phyloP scores from a whole-genome alignment of 345 rosid species.

The Gossypium stocksii region DNA sequence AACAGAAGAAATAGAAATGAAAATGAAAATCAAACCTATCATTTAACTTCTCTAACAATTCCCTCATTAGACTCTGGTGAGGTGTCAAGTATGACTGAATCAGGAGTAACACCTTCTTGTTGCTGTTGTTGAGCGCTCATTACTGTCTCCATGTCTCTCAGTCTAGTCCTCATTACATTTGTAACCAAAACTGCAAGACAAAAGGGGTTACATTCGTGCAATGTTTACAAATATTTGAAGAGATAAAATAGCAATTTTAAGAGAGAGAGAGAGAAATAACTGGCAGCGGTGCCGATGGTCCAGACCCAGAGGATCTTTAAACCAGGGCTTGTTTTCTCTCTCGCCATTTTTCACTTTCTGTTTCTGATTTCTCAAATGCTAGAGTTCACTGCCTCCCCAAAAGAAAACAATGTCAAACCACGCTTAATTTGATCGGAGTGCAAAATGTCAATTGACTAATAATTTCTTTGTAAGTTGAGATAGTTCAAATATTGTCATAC shows the following conservation, averaged over 20 bases:
- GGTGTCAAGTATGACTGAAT: conserved; percentile 21
- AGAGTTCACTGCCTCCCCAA: neutral
- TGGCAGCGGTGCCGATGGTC: conserved; percentile 81
- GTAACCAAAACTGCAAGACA: conserved; percentile 55
- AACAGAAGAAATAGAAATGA: neutral
- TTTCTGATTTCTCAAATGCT: neutral
- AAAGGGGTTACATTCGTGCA: neutral
- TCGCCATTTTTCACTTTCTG: conserved; percentile 34
- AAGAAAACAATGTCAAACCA: neutral
- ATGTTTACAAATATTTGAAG: neutral
- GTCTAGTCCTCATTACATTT: conserved; percentile 62
- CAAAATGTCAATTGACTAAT: too few species aligned
- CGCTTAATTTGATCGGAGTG: neutral
- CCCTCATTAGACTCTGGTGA: conserved; percentile 32
- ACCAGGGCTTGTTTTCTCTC: conserved; percentile 68
- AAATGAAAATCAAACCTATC: conserved; percentile 14
- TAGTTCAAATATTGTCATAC: too few species aligned
- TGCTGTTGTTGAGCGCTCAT: conserved; percentile 36
- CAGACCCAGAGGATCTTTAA: conserved; percentile 79
- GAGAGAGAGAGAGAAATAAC: conserved; percentile 20
- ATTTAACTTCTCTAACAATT: conserved; percentile 27
- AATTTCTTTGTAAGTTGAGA: too few species aligned
- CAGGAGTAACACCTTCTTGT: conserved; percentile 18
- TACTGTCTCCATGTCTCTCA: conserved; percentile 56
- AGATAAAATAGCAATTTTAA: neutral